Evolutionary conservation across 1,139 yeast species (phyloP), one percentile per base, ranked within the genome.

Genomic region (Trichomonascaceae sp.): DNA sequence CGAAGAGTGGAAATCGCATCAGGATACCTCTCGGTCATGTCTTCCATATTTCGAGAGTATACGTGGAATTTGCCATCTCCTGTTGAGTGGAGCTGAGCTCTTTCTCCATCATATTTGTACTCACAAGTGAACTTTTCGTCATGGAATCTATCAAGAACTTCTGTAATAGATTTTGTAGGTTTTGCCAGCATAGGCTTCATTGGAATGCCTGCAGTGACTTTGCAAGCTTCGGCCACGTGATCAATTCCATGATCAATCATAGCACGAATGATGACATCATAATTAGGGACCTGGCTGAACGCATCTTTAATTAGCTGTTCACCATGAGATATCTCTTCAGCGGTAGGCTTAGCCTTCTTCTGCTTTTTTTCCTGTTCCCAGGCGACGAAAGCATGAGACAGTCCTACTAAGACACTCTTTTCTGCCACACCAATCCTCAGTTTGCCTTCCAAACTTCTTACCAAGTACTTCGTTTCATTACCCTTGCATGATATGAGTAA

Each of bases 111-210:
- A 66, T 93, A 93, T 66, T 93, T 93, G 73, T 91, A 93, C 67
- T 93, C 99, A 68, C 97, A 91, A 0, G 98, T 90, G 66, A 93
- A 93, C 56, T 81, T 82, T 61, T 85, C 86, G 38, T 85, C 91
- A 60, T 86, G 87, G 68, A 93, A 90, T 54, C 96, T 76, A 67
- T 93, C 96, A 56, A 93, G 76, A 0, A 95, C 87, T 66, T 95
- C 99, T 30, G 87, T 80, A 47, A 95, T 84, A 2, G 96, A 82
- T 65, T 93, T 93, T 0, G 99, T 91, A 1, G 99, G 99, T 67
- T 93, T 93, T 4, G 99, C 99, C 64, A 93, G 79, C 99, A 93
- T 93, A 0, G 99, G 99, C 66, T 91, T 91, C 63, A 93, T 75
- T 0, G 99, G 99, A 15, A 95, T 83, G 1, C 99, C 98, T 0